Evolutionary conservation across 164 flowering plant genomes (phyloP).

Genomic region (Aristolochia californica): DNA sequence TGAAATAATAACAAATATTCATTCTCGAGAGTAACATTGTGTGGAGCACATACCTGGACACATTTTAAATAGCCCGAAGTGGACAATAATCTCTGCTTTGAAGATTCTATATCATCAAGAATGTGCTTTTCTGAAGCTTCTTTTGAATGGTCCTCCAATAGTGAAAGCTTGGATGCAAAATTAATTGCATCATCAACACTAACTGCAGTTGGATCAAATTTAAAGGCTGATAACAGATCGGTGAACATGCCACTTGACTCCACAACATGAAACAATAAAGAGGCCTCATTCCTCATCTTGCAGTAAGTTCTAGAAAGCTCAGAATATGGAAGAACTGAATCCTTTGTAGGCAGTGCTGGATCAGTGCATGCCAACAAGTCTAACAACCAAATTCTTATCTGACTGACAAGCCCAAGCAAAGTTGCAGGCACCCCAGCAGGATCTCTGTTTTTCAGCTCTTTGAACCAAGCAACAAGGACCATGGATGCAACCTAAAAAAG

Average conservation of each 20-base stretch:
- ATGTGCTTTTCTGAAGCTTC: constrained; percentile 27
- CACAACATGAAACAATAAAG: constrained; percentile 39
- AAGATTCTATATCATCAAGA: constrained; percentile 63
- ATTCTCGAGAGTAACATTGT: background rate
- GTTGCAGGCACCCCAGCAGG: constrained; percentile 12
- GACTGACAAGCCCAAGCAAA: constrained; percentile 23
- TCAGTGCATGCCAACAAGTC: constrained; percentile 74
- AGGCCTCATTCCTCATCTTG: constrained; percentile 89
- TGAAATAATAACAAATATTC: too few relatives aligned
- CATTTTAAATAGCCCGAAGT: constrained; percentile 90
- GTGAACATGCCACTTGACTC: constrained; percentile 37
- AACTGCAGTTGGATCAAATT: constrained; percentile 43
- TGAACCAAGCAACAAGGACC: constrained; percentile 87
- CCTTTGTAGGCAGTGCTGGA: constrained; percentile 83
- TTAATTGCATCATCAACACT: constrained; percentile 71
- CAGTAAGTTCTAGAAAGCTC: constrained; percentile 93
- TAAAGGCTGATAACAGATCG: constrained; percentile 22
- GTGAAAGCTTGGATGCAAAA: constrained; percentile 59
- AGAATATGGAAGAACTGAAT: constrained; percentile 66
- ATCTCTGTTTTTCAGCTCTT: constrained; percentile 42
- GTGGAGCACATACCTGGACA: constrained; percentile 56
- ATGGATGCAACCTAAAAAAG: constrained; percentile 74
- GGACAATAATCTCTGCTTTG: constrained; percentile 64
- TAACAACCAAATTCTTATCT: constrained; percentile 52
- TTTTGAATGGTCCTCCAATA: constrained; percentile 17